Evolutionary conservation across 208 protist species (phyloP), one percentile per base, ranked within the genome.

Genomic region (Crithidia sp.): DNA sequence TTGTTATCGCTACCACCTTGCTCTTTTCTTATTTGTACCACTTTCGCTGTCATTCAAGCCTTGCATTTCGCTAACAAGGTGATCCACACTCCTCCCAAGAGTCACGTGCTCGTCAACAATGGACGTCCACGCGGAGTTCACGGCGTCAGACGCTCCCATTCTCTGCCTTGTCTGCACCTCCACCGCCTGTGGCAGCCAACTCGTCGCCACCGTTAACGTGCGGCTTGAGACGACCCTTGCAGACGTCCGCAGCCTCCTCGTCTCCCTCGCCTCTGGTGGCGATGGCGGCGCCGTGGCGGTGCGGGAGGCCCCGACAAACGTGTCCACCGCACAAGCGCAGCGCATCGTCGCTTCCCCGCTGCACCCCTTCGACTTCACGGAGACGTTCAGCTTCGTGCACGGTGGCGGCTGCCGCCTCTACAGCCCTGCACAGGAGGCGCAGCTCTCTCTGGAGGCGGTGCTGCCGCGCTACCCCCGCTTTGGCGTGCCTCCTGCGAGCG

Each of bases 291-390:
- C 68, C 0, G 56, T 66, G n/a, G 77, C 76, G 5, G 82, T 85
- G 50, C 45, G 43, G 4, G 81, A 76, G 43, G 62, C 76, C 2
- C 90, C 90, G 0, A 68, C 77, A 14, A 95, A 95, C 55, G 80
- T 91, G 10, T 74, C 71, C 8, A 49, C 67, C 14, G 53, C 67
- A 58, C 77, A 90, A 53, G 64, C 80, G 16, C 55, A 76, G 28
- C 67, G 44, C 17, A 77, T 89, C 39, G 64, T 88, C 45, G 43
- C 63, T 13, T 77, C 85, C 37, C 85, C 86, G 13, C 83, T 95
- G 36, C 86, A 95, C 73, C 85, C 92, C 3, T 93, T 95, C 71
- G 85, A 95, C 62, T 83, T 95, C 67, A 82, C 77, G n/a, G 79
- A 80, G 17, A 81, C 77, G 36, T 95, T 95, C 62, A 80, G 73